Evolutionary conservation across 164 flowering plant genomes (phyloP).

Genomic region (Tetrastigma voinierianum): DNA sequence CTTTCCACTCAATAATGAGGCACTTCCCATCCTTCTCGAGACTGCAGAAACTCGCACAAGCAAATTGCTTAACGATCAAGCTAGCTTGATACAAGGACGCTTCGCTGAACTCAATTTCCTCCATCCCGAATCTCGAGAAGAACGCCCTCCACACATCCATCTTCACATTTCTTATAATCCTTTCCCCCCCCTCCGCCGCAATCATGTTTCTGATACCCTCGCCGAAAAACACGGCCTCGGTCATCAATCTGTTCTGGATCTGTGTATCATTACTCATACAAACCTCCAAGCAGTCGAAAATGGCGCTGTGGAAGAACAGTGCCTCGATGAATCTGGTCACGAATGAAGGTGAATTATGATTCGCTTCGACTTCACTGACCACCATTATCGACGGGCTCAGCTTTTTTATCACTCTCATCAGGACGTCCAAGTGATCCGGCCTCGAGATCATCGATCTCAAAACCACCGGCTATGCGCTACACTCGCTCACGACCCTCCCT

Average conservation of each 20-base stretch:
- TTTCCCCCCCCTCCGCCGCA: slow-evolving; percentile 28
- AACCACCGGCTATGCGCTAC: slow-evolving; percentile 9
- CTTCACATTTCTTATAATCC: slow-evolving; percentile 29
- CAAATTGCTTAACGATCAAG: slow-evolving; percentile 21
- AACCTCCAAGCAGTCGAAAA: slow-evolving; percentile 35
- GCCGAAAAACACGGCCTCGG: slow-evolving; percentile 12
- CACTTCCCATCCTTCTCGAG: slow-evolving; percentile 25
- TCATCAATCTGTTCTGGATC: background rate
- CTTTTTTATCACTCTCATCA: slow-evolving; percentile 25
- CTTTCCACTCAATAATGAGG: slow-evolving; percentile 43
- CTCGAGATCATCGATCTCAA: slow-evolving; percentile 27
- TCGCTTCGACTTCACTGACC: slow-evolving; percentile 35
- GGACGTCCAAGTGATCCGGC: slow-evolving; percentile 24
- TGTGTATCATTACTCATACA: slow-evolving; percentile 6
- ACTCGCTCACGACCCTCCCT: slow-evolving; percentile 25
- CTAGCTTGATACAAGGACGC: slow-evolving; percentile 27
- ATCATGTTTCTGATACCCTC: slow-evolving; percentile 26
- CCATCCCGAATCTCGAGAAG: slow-evolving; percentile 37
- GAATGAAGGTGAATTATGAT: slow-evolving; percentile 32
- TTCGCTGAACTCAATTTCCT: slow-evolving; percentile 32
- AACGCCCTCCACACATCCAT: slow-evolving; percentile 43
- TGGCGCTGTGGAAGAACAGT: slow-evolving; percentile 30
- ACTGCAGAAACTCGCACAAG: slow-evolving; percentile 16
- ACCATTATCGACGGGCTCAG: slow-evolving; percentile 31
- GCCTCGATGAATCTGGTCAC: slow-evolving; percentile 33